Percentiles rank a stretch among this genome's conserved stretches.
Conservation (phyloP, 768 basidiomycete species). For the Gloeopeniophorella convolvens region DNA sequence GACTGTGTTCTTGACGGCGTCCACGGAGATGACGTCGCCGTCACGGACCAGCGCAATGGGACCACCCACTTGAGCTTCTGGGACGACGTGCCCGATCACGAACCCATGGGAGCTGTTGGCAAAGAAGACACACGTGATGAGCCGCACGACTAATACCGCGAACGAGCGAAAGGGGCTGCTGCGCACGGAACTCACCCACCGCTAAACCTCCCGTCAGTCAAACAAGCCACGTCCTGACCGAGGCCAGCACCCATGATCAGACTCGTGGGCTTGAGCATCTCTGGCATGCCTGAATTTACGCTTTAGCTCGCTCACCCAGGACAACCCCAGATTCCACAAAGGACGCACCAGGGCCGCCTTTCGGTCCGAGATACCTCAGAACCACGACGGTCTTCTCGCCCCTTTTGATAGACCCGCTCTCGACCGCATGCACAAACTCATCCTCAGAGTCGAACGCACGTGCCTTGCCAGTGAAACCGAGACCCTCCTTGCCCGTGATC, state of each 20-base stretch:
- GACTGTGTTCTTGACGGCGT: constrained; percentile 82
- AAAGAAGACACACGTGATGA: constrained; percentile 13
- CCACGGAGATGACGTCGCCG: constrained; percentile 82
- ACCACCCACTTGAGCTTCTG: constrained; percentile 91
- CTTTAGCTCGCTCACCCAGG: constrained; percentile 1
- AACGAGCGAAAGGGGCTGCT: not conserved
- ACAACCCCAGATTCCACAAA: not conserved
- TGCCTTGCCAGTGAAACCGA: constrained; percentile 85
- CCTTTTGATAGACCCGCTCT: constrained; percentile 80
- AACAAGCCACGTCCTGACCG: constrained; percentile 90
- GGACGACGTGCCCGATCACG: constrained; percentile 94
- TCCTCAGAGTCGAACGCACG: constrained; percentile 89
- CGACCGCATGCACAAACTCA: constrained; percentile 82
- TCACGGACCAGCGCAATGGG: constrained; percentile 87
- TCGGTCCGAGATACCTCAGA: constrained; percentile 91
- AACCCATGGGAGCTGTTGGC: constrained; percentile 83
- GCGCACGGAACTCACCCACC: constrained; percentile 68
- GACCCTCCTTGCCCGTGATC: constrained; percentile 93
- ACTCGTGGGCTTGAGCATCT: constrained; percentile 98
- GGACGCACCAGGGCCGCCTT: constrained; percentile 85
- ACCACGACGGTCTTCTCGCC: constrained; percentile 97
- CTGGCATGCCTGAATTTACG: constrained; percentile 79
- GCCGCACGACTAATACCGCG: constrained; percentile 9
- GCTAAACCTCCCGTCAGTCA: constrained; percentile 97
- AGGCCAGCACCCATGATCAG: constrained; percentile 98